A percentile compares a stretch with the other conserved stretches of the same genome.
phyloP scores from a whole-genome alignment of 164 flowering plant genomes.

The Tetracentron sinense region DNA sequence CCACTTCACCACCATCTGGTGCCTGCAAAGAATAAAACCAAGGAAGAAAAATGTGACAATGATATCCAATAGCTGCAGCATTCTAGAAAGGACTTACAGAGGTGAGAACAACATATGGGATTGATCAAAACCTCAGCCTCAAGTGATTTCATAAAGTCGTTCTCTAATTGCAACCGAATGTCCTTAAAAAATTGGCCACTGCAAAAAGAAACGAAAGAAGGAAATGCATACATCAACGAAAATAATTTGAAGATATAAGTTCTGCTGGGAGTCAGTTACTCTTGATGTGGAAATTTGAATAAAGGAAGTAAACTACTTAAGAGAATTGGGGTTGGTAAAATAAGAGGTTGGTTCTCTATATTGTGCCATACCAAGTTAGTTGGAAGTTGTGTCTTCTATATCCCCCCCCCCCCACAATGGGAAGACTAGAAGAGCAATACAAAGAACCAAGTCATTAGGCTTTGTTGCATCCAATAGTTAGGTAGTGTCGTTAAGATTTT shows the following conservation, averaged over 20 bases:
- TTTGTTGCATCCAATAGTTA: no score
- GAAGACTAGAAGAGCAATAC: background rate
- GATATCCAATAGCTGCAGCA: background rate
- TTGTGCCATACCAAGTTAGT: background rate
- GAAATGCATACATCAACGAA: background rate
- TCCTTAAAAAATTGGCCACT: constrained; percentile 79
- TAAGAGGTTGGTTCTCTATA: background rate
- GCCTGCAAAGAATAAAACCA: constrained; percentile 29
- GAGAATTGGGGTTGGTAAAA: no score
- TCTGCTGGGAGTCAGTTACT: no score
- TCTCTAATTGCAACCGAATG: constrained; percentile 64
- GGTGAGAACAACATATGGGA: background rate
- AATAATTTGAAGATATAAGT: background rate
- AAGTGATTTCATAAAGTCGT: constrained; percentile 78
- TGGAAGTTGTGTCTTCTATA: background rate
- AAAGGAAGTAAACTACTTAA: no score
- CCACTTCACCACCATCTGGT: constrained; percentile 56
- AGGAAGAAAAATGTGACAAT: background rate
- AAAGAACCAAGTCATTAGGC: no score
- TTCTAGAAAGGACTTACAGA: background rate
- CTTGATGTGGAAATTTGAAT: no score
- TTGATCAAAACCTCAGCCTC: constrained; percentile 62
- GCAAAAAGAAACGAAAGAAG: constrained; percentile 24
- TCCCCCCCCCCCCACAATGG: background rate
- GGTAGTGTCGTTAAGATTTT: no score